Conservation (phyloP, 148 eudicot genomes). For the Silene conica region DNA sequence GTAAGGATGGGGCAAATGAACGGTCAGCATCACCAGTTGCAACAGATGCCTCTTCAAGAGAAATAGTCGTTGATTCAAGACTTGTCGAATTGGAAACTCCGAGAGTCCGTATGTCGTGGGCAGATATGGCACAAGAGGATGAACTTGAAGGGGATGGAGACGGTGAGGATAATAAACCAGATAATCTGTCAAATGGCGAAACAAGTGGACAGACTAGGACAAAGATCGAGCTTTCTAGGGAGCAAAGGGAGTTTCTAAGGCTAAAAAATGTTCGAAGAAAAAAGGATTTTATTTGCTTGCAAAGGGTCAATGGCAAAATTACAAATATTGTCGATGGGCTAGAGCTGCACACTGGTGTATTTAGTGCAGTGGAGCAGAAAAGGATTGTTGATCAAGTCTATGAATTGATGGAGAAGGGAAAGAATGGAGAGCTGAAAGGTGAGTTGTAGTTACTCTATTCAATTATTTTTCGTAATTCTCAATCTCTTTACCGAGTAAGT, state of each 20-base stretch:
- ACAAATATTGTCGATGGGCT: constrained; percentile 79
- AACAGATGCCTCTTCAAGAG: constrained; percentile 30
- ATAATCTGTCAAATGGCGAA: constrained; percentile 27
- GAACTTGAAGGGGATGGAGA: constrained; percentile 67
- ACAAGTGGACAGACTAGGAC: constrained; percentile 24
- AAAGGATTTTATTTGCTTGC: constrained; percentile 70
- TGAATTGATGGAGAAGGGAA: constrained; percentile 61
- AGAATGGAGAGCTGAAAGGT: constrained; percentile 77
- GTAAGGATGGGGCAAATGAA: constrained; percentile 49
- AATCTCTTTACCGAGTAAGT: background rate
- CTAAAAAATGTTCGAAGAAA: constrained; percentile 60
- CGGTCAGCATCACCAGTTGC: constrained; percentile 26
- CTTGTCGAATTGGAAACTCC: constrained; percentile 29
- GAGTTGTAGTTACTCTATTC: constrained; percentile 18
- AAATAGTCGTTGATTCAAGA: constrained; percentile 16
- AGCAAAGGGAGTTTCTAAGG: constrained; percentile 69
- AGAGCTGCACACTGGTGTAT: constrained; percentile 82
- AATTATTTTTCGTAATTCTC: background rate
- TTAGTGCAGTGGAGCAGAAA: constrained; percentile 86
- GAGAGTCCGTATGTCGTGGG: constrained; percentile 66
- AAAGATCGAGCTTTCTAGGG: constrained; percentile 56
- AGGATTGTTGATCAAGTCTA: constrained; percentile 67
- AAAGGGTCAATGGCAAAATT: constrained; percentile 63
- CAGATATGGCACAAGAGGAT: constrained; percentile 91
- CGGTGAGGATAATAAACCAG: constrained; percentile 31